Evolutionary conservation across 441 rosid species (phyloP).

Genomic region (Erodium trifolium): DNA sequence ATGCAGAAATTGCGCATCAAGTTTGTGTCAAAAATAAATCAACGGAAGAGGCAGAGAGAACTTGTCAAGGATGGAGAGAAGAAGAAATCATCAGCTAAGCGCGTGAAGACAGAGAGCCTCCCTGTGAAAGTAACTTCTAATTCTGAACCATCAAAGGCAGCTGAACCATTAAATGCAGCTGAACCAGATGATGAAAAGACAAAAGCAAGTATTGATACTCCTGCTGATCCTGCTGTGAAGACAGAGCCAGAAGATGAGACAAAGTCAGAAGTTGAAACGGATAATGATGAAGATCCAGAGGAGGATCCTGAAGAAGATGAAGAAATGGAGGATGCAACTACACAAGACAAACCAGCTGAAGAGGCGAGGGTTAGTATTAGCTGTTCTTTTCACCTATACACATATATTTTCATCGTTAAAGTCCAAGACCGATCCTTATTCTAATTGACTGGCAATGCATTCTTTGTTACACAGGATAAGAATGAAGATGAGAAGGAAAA

Average conservation of each 20-base stretch:
- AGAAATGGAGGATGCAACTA: conserved; percentile 49
- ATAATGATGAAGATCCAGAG: conserved; percentile 40
- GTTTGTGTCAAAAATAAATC: conserved; percentile 66
- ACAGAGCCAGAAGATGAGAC: conserved; percentile 34
- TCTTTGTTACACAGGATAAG: conserved; percentile 30
- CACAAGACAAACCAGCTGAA: conserved; percentile 32
- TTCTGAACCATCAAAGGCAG: conserved; percentile 28
- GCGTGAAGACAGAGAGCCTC: conserved; percentile 45
- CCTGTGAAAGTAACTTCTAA: conserved; percentile 38
- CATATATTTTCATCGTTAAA: not conserved
- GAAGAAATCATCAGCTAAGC: conserved; percentile 41
- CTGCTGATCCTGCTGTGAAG: conserved; percentile 13
- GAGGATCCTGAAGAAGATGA: conserved; percentile 33
- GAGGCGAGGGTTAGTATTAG: conserved; percentile 35
- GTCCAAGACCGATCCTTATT: not conserved
- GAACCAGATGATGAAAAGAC: conserved; percentile 21
- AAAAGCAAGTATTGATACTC: not conserved
- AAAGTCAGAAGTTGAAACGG: conserved; percentile 29
- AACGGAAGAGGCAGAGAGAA: conserved; percentile 64
- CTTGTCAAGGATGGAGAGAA: conserved; percentile 43
- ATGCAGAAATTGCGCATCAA: conserved; percentile 57
- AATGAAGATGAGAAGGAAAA: conserved; percentile 20
- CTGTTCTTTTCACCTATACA: not conserved
- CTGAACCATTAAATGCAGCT: conserved; percentile 30
- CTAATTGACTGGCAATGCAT: not conserved